Evolutionary conservation across 2,329 filamentous ascomycete genomes (phyloP), one percentile per base, ranked within the genome.

Genomic region (Metarhizium sp.): DNA sequence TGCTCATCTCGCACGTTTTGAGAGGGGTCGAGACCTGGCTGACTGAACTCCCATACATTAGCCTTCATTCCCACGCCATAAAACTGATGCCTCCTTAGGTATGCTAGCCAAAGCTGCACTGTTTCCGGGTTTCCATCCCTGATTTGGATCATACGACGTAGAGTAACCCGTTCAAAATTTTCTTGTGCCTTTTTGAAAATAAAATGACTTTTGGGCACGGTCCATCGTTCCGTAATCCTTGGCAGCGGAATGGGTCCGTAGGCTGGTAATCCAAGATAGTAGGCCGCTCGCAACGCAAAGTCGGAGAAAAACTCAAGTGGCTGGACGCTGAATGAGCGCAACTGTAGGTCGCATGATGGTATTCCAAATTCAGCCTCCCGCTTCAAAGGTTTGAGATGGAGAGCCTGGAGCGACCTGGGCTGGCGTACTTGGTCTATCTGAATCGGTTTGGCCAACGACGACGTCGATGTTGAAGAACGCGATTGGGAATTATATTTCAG

Each of bases 1-100:
- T 61, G 52, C 6, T 59, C 58, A 42, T 67, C 59, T 16, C 57
- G 58, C 18, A 63, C 55, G 7, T 64, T 64, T 61, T 64, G 63
- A 47, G 59, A 48, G 55, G 63, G 61, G 14, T 64, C 63, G 4
- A 59, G 59, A n/a, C 87, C 86, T 57, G 92, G 68, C 56, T 81
- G 80, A 65, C 87, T 84, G 71, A 90, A 92, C 67, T 96, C 90
- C 85, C 88, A 99, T 51, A 97, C 81, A 69, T 99, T 96, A 53
- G 94, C 94, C 79, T 99, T 99, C 91, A 99, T 95, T 64, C 94
- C 94, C 45, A 97, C 86, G n/a, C 94, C 94, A 62, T 95, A 89
- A 69, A 94, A 95, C 46, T 91, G 89, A 68, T 96, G 87, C 73
- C 95, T 95, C 66, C 88, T 83, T 67, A 99, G 71, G 68, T 95